Base-by-base conservation (phyloP, 345 rosid species). In the Reutealis trisperma region DNA sequence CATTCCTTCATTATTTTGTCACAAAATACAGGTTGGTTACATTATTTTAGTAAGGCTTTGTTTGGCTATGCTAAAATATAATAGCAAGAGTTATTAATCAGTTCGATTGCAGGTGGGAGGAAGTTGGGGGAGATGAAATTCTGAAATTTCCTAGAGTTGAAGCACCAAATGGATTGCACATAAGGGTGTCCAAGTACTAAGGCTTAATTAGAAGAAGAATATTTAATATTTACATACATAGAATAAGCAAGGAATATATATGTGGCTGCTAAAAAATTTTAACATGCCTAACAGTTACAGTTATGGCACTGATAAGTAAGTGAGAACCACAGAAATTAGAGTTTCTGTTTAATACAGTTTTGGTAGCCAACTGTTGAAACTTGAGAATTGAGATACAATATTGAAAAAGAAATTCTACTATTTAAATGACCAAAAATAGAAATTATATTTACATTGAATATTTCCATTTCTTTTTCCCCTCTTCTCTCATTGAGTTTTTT, bases 1-100 rank as follows among this genome's bases (percentile, higher is more conserved):
- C 47, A 12, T 85, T 85, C 68, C 83, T 85, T 76, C 88, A 85
- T 79, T 63, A 81, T 70, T 83, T 83, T 76, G 73, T 85, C 19
- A 85, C 88, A 49, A 70, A 64, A 70, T 85, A 80, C 61, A 80
- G 88, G 88, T 85, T 32, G 4, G 37, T 24, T 51, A 15, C 69
- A 24, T 41, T 16, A 42, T 41, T 27, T 59, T 19, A 14, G 3
- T 16, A 34, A 34, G 37, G 1, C 6, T 24, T 34, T 7, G 27
- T 62, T 4, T 27, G 6, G 12, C 49, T 11, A 45, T 45, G 6
- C 9, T 8, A 45, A 45, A 45, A 45, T 45, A 45, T 45, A 45
- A 45, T 9, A 45, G 49, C 49, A 45, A 45, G 9, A 45, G 49
- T 0, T 42, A 42, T 45, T 7, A 7, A 7, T 45, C 1, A 7